Conservation (phyloP, 176 grass and related monocot species). For the Bolboschoenus planiculmis region DNA sequence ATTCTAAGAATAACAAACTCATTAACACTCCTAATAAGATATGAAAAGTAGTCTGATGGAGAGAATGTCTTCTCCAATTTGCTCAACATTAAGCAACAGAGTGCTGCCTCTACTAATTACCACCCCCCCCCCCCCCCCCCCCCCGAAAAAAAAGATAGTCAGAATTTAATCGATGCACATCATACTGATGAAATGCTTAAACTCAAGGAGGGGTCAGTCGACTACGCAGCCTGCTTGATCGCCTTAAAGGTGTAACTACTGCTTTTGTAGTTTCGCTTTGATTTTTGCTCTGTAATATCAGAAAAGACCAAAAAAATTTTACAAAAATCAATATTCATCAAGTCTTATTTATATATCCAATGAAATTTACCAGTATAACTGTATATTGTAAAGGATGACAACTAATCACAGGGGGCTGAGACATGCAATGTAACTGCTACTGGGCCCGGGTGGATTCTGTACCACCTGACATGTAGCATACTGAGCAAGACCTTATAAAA, state of each 20-base stretch:
- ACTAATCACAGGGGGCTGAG: not conserved
- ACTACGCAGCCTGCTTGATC: conserved; percentile 10
- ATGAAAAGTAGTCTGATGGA: not conserved
- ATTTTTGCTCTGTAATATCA: not conserved
- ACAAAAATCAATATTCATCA: not conserved
- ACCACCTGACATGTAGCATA: not conserved
- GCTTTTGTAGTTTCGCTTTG: not conserved
- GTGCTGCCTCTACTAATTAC: not conserved
- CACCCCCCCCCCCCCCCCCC: too few relatives aligned
- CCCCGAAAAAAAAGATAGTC: not conserved
- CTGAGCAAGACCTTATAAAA: not conserved
- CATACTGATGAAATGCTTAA: not conserved
- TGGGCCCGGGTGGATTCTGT: not conserved
- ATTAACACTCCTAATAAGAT: not conserved
- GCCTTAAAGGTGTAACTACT: conserved; percentile 8
- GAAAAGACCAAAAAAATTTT: not conserved
- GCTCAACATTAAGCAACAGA: not conserved
- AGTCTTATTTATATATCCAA: not conserved
- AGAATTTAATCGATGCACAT: not conserved
- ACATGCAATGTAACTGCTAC: not conserved
- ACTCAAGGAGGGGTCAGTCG: conserved; percentile 5
- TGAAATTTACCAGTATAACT: not conserved
- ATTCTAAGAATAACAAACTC: not conserved
- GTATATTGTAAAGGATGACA: not conserved
- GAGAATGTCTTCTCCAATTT: not conserved